phyloP scores from a whole-genome alignment of 257 asterid genomes.

The Parsonsia alboflavescens region DNA sequence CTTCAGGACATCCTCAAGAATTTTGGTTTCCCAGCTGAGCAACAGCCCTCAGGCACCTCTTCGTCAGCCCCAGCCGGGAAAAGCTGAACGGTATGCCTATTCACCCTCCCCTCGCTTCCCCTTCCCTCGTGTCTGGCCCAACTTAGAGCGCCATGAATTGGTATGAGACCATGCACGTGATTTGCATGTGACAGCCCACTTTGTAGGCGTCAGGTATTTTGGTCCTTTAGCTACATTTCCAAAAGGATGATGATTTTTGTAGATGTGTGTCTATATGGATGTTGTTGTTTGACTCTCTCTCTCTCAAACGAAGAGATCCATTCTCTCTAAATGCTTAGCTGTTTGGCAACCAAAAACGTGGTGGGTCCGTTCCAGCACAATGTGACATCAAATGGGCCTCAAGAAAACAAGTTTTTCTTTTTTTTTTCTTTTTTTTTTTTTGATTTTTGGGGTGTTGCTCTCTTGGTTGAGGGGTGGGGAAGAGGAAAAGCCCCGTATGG shows the following conservation, averaged over 20 bases:
- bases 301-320: slow-evolving; percentile 20
- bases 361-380: slow-evolving; percentile 32
- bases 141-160: neutral
- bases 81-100: neutral
- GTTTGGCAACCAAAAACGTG: slow-evolving; percentile 25
- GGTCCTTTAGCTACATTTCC: slow-evolving; percentile 9
- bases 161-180: neutral
- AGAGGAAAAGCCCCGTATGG: slow-evolving; percentile 19
- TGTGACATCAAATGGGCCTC: slow-evolving; percentile 21
- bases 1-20: slow-evolving; percentile 63
- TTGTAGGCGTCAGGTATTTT: slow-evolving; percentile 7
- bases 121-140: neutral
- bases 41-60: slow-evolving; percentile 30
- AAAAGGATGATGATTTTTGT: slow-evolving; percentile 12
- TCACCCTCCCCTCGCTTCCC: neutral
- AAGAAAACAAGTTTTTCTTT: neutral
- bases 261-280: slow-evolving; percentile 12
- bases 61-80: slow-evolving; percentile 22
- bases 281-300: slow-evolving; percentile 19
- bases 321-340: slow-evolving; percentile 23
- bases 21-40: slow-evolving; percentile 63
- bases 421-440: no score
- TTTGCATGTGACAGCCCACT: slow-evolving; percentile 6
- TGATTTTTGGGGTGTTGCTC: neutral
- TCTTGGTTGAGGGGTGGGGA: slow-evolving; percentile 1